Evolutionary conservation across 345 rosid species (phyloP), one percentile per base, ranked within the genome.

Genomic region (Lepidium aucheri): DNA sequence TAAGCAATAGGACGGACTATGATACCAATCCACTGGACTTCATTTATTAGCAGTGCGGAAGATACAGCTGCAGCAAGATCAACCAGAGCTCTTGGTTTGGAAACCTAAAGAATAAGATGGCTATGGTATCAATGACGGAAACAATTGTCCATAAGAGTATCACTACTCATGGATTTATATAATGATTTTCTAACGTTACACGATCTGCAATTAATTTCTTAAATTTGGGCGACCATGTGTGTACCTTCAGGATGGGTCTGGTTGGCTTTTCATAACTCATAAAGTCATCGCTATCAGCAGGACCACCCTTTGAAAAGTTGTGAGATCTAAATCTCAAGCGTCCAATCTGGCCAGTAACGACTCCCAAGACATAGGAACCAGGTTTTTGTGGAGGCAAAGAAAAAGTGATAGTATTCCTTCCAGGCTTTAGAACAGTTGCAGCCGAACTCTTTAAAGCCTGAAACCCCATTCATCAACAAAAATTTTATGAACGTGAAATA

Each of bases 241-340:
- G 20, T 76, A 88, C 97, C 96, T 94, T 90, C 76, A 94, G 74
- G 68, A 94, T 85, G 68, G 97, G 91, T 71, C 88, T 84, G 43
- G 89, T 83, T 78, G 97, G 97, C 69, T 86, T 94, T 79, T 94
- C 99, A 74, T 86, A 85, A 77, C 95, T 90, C 96, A 90, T 90
- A 65, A 94, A 85, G 83, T 94, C 97, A 78, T 90, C 99, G 77
- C 73, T 86, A 67, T 94, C 97, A 30, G 88, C 97, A 28, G 99
- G 99, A 53, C 93, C 96, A 75, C 84, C 95, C 79, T 85, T 94
- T 22, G 99, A 94, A 82, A 80, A 90, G 78, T 88, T 90, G 79
- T 90, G 99, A 68, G 99, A 94, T 75, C 99, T 83, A 70, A 94
- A 85, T 81, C 85, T 88, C 82, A 94, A 76, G 34, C 79, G 88